Percentiles rank a stretch among this genome's conserved stretches.
Conservation (phyloP, 768 basidiomycete genomes). For the Rhodotorula sphaerocarpa region DNA sequence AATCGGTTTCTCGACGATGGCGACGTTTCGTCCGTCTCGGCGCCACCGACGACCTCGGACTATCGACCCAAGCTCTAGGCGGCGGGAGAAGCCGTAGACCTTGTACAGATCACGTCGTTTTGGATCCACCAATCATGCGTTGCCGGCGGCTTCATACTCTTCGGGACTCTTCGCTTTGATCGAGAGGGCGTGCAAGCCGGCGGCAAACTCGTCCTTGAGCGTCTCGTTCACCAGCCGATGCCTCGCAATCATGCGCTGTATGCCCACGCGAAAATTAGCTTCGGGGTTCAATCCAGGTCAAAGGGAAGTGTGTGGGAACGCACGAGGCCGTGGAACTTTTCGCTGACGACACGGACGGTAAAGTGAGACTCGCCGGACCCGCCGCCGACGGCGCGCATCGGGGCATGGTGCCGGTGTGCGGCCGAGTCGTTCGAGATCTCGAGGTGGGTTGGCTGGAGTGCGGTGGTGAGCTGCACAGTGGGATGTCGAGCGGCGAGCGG, state of each 20-base stretch:
- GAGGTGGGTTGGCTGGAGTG: conserved; percentile 42
- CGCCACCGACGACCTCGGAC: not conserved
- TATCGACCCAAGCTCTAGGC: not conserved
- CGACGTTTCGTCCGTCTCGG: conserved; percentile 5
- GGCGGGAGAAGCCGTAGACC: too few relatives aligned
- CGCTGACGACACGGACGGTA: conserved; percentile 36
- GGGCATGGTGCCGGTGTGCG: conserved; percentile 42
- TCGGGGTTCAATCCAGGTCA: conserved; percentile 36
- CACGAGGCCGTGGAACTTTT: conserved; percentile 38
- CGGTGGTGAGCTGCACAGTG: conserved; percentile 42
- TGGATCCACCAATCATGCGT: too few relatives aligned
- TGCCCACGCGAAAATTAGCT: too few relatives aligned
- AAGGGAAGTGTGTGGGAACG: not conserved
- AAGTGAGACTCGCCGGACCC: conserved; percentile 47
- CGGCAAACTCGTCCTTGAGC: conserved; percentile 45
- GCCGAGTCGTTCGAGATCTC: conserved; percentile 45
- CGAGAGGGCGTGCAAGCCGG: conserved; percentile 47
- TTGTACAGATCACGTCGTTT: too few relatives aligned
- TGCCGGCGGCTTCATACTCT: conserved; percentile 39
- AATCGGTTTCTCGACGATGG: conserved; percentile 13
- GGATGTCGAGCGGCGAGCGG: not conserved
- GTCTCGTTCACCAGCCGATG: conserved; percentile 47
- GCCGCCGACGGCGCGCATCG: conserved; percentile 46
- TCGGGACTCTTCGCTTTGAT: conserved; percentile 44
- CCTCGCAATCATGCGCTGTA: conserved; percentile 43